Evolutionary conservation across 2,329 filamentous ascomycete species (phyloP).

Genomic region (Zopfia rhizophila): DNA sequence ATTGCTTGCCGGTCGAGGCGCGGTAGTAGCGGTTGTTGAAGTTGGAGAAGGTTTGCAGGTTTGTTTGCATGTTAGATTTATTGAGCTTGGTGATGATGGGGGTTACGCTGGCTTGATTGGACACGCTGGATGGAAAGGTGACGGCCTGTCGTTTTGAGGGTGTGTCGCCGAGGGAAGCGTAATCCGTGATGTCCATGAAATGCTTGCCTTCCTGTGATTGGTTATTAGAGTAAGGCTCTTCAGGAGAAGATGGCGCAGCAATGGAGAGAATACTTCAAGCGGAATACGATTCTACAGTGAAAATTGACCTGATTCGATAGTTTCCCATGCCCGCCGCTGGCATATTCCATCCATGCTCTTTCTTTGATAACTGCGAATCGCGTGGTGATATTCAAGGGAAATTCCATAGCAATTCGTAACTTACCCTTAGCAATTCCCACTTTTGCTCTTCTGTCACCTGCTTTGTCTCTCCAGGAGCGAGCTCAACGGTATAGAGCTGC

Average conservation of each 20-base stretch:
- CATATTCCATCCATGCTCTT: no score
- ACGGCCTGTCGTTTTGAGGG: background rate
- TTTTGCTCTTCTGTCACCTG: slow-evolving; percentile 94
- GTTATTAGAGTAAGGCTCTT: background rate
- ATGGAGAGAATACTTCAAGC: no score
- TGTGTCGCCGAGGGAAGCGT: slow-evolving; percentile 22
- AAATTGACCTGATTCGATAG: no score
- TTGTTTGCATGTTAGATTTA: slow-evolving; percentile 30
- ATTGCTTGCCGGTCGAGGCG: slow-evolving; percentile 71
- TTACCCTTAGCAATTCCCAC: slow-evolving; percentile 82
- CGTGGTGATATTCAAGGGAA: no score
- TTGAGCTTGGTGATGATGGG: slow-evolving; percentile 31
- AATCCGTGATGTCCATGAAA: slow-evolving; percentile 40
- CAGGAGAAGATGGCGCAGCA: no score
- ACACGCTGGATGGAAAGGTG: slow-evolving; percentile 20
- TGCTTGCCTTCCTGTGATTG: slow-evolving; percentile 30
- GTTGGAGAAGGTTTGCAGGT: slow-evolving; percentile 28
- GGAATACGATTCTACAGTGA: no score
- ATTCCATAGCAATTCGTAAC: no score
- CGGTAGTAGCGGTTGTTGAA: slow-evolving; percentile 39
- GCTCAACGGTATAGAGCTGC: slow-evolving; percentile 76
- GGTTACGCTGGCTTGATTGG: slow-evolving; percentile 25
- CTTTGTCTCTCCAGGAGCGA: slow-evolving; percentile 77
- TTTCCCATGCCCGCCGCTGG: no score
- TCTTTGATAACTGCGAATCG: no score